phyloP scores from a whole-genome alignment of 1,284 basidiomycete genomes.

The Retiboletus flavoniger region DNA sequence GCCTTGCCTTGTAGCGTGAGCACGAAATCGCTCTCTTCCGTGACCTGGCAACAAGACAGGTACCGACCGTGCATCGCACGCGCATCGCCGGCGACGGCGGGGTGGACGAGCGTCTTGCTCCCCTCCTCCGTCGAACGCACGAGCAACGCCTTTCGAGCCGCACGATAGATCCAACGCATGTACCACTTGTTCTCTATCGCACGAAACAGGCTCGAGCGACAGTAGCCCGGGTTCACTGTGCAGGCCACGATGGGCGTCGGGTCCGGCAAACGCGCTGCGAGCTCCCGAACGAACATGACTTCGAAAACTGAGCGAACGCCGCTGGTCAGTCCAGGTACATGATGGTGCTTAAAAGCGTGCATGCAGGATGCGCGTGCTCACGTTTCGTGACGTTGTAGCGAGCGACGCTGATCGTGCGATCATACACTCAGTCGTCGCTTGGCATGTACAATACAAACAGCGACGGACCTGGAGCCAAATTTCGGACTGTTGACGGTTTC shows the following conservation, averaged over 20 bases:
- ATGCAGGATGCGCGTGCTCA: conserved; percentile 13
- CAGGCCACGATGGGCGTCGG: conserved; percentile 28
- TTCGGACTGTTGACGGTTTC: conserved; percentile 8
- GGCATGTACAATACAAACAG: background rate
- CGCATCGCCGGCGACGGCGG: conserved; percentile 9
- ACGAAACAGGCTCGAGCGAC: conserved; percentile 22
- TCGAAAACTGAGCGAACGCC: conserved; percentile 20
- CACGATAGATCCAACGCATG: background rate
- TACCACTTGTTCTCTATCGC: conserved; percentile 10
- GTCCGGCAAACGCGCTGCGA: conserved; percentile 25
- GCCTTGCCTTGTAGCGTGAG: conserved; percentile 19
- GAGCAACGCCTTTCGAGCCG: background rate
- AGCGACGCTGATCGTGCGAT: background rate
- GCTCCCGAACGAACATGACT: conserved; percentile 30
- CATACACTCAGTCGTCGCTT: background rate
- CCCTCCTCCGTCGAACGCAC: conserved; percentile 21
- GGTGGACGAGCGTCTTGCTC: conserved; percentile 20
- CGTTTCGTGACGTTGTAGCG: conserved; percentile 37
- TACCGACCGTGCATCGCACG: conserved; percentile 22
- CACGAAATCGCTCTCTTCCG: conserved; percentile 19
- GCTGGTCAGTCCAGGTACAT: background rate
- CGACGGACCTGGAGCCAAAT: conserved; percentile 12
- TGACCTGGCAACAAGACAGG: conserved; percentile 16
- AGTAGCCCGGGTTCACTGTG: conserved; percentile 34
- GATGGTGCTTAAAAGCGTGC: too few relatives aligned